These are phyloP conservation scores for Exophiala xenobiotica DNA, from an alignment of 2,329 filamentous ascomycete species.

Conservation along the genomic window DNA sequence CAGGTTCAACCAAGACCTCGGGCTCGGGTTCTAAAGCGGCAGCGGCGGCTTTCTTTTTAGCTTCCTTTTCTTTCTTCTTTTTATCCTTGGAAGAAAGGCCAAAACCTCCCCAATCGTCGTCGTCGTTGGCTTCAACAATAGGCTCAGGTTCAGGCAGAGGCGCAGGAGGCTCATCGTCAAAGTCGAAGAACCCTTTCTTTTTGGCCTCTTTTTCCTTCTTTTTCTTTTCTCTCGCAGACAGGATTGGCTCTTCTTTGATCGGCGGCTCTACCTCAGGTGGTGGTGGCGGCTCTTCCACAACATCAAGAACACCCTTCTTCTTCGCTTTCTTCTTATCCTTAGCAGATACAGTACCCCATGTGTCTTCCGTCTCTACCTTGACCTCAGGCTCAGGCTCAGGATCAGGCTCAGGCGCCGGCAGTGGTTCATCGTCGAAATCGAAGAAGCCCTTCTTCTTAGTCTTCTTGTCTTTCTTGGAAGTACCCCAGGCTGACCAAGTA, in stretches of 20 bases:
- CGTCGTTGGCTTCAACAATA: constrained; percentile 45
- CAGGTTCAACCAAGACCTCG: background rate
- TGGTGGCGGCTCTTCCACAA: constrained; percentile 42
- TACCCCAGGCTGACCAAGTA: constrained; percentile 33
- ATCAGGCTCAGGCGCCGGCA: background rate
- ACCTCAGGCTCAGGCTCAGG: constrained; percentile 33
- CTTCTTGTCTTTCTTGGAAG: constrained; percentile 44
- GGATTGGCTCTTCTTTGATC: constrained; percentile 44
- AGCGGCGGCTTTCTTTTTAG: constrained; percentile 42
- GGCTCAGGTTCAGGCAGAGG: constrained; percentile 45
- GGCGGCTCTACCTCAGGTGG: constrained; percentile 39
- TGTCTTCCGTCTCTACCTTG: constrained; percentile 32
- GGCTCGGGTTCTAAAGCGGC: constrained; percentile 22
- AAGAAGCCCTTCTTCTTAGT: constrained; percentile 29
- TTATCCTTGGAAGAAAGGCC: constrained; percentile 47
- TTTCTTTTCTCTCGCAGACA: constrained; percentile 47
- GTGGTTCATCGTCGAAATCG: constrained; percentile 16
- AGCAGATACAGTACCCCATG: constrained; percentile 30
- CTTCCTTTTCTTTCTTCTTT: constrained; percentile 48
- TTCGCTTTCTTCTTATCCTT: constrained; percentile 31
- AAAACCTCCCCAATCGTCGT: constrained; percentile 48
- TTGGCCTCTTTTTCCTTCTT: constrained; percentile 48
- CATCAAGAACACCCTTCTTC: constrained; percentile 52
- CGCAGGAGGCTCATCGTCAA: constrained; percentile 37
- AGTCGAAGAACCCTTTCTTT: constrained; percentile 32